Percentiles rank a stretch among this genome's conserved stretches.
Evolutionary conservation across 345 rosid genomes (phyloP).

Genomic region (Citrus hindsii): DNA sequence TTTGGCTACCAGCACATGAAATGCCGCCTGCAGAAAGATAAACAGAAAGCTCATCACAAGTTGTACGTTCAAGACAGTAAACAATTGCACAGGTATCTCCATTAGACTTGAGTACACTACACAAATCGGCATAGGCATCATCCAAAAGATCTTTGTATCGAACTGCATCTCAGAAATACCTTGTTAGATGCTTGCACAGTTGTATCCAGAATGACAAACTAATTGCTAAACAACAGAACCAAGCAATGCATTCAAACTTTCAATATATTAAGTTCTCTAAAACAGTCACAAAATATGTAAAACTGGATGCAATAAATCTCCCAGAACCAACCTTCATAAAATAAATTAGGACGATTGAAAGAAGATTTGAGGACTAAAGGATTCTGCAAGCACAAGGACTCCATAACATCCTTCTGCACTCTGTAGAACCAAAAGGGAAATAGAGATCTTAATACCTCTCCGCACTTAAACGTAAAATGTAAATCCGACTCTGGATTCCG

Average conservation of each 20-base stretch:
- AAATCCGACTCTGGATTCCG: background rate
- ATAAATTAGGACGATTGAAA: constrained; percentile 91
- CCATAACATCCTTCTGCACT: constrained; percentile 86
- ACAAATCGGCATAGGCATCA: constrained; percentile 72
- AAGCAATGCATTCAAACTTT: background rate
- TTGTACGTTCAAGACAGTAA: constrained; percentile 92
- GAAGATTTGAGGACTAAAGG: constrained; percentile 89
- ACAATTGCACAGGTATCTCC: constrained; percentile 83
- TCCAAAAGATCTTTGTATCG: constrained; percentile 85
- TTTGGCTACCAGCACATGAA: constrained; percentile 72
- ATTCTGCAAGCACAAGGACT: constrained; percentile 65
- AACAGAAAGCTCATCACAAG: constrained; percentile 81
- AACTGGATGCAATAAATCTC: constrained; percentile 4
- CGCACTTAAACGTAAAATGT: background rate
- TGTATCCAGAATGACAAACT: background rate
- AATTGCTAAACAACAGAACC: constrained; percentile 1
- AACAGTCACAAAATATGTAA: background rate
- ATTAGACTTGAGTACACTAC: constrained; percentile 55
- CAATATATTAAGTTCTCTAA: background rate
- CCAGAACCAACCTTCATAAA: constrained; percentile 70
- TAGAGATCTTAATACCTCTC: constrained; percentile 3
- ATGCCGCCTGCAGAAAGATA: constrained; percentile 73
- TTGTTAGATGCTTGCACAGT: constrained; percentile 29
- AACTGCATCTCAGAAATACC: constrained; percentile 51
- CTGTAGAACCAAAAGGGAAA: constrained; percentile 38